Conservation (phyloP, 2,329 filamentous ascomycete genomes). For the Pseudogymnoascus sp. region DNA sequence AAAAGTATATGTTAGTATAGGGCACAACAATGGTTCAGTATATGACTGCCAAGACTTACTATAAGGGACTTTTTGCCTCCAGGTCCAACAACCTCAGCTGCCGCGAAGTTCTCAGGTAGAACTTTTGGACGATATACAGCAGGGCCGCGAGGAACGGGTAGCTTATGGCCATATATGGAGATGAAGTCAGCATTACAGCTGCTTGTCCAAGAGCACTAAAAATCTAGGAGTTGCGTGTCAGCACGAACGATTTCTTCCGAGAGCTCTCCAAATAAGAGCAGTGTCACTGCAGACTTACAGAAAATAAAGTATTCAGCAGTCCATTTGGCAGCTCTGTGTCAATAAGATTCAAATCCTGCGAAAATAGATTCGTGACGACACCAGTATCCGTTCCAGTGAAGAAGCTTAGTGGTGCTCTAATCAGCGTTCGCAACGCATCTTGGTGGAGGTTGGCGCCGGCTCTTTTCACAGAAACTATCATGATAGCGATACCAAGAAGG, state of each 20-base stretch:
- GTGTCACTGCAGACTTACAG: slow-evolving; percentile 4
- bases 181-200: background rate
- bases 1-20: background rate
- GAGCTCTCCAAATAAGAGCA: background rate
- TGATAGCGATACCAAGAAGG: slow-evolving; percentile 16
- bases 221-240: background rate
- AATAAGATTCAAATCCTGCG: slow-evolving; percentile 31
- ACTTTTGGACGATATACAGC: slow-evolving; percentile 25
- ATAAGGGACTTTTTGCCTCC: slow-evolving; percentile 34
- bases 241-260: background rate
- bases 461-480: slow-evolving; percentile 18
- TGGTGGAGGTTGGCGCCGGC: slow-evolving; percentile 22
- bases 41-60: slow-evolving; percentile 14
- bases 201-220: background rate
- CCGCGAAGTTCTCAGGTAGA: slow-evolving; percentile 37
- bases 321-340: slow-evolving; percentile 16
- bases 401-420: slow-evolving; percentile 33
- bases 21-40: background rate
- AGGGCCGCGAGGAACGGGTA: slow-evolving; percentile 1
- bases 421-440: slow-evolving; percentile 16
- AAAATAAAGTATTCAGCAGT: slow-evolving; percentile 10
- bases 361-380: slow-evolving; percentile 38
- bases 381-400: slow-evolving; percentile 37
- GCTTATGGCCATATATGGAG: slow-evolving; percentile 8
- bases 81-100: slow-evolving; percentile 38